Conservation (phyloP, 257 asterid genomes). For the Lithospermum erythrorhizon region DNA sequence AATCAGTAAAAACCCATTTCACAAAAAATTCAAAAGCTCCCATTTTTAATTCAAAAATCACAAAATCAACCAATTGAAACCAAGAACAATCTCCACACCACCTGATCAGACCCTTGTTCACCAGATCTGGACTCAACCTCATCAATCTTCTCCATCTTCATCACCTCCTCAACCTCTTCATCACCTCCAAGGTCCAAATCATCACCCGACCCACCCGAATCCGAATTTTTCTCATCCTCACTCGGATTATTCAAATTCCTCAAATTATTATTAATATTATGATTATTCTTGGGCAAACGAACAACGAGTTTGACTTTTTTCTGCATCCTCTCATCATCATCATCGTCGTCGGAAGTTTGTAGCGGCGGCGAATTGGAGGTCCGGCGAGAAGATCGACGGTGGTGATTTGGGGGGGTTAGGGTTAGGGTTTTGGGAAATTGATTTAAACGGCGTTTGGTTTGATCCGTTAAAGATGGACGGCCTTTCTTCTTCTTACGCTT, state of each 20-base stretch:
- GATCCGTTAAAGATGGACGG: slow-evolving; percentile 45
- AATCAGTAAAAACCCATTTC: too few species aligned
- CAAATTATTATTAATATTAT: not conserved
- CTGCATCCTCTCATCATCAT: slow-evolving; percentile 80
- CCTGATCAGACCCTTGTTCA: slow-evolving; percentile 14
- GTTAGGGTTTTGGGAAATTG: slow-evolving; percentile 17
- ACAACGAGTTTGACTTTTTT: slow-evolving; percentile 85
- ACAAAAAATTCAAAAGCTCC: too few species aligned
- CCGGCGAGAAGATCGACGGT: slow-evolving; percentile 39
- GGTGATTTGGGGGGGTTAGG: slow-evolving; percentile 1
- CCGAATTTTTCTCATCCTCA: slow-evolving; percentile 14
- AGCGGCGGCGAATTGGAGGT: slow-evolving; percentile 37
- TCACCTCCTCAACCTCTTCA: too few species aligned
- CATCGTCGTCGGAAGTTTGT: slow-evolving; percentile 32
- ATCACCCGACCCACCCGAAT: slow-evolving; percentile 43
- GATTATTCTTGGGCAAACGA: slow-evolving; percentile 38
- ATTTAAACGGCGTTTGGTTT: slow-evolving; percentile 13
- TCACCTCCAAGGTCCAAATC: slow-evolving; percentile 30
- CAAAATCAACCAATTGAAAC: slow-evolving; percentile 33
- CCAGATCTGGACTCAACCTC: slow-evolving; percentile 63
- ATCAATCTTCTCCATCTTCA: slow-evolving; percentile 46
- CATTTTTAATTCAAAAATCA: not conserved
- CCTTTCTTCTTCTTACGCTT: slow-evolving; percentile 82
- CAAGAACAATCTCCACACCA: too few species aligned
- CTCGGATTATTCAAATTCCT: slow-evolving; percentile 17